Percentiles rank a stretch among this genome's conserved stretches.
Conservation (phyloP, 345 rosid genomes). For the Ceriops zippeliana region DNA sequence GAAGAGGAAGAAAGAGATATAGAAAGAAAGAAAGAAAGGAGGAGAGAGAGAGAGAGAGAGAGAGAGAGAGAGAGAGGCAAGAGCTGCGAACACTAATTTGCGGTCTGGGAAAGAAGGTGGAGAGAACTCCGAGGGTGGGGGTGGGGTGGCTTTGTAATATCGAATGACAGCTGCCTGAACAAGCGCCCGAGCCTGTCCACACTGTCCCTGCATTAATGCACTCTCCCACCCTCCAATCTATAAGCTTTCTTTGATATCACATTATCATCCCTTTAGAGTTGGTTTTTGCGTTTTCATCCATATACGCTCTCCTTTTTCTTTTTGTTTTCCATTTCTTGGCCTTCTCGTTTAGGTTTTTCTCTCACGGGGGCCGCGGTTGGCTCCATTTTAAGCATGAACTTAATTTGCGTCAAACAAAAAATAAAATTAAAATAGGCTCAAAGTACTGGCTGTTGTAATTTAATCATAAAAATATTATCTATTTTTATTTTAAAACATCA, state of each 20-base stretch:
- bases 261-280: neutral
- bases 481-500: too few species aligned
- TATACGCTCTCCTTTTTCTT: neutral
- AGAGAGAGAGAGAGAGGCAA: conserved; percentile 21
- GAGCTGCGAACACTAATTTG: conserved; percentile 56
- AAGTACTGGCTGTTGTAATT: too few species aligned
- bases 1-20: conserved; percentile 17
- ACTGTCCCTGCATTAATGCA: conserved; percentile 53
- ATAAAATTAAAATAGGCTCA: too few species aligned
- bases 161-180: conserved; percentile 46
- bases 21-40: too few species aligned
- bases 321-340: too few species aligned
- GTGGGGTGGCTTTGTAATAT: conserved; percentile 34
- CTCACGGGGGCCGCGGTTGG: too few species aligned
- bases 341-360: too few species aligned
- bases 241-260: neutral
- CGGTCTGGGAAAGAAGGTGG: conserved; percentile 32
- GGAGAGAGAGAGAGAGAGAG: neutral
- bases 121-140: conserved; percentile 8
- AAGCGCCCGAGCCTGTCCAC: conserved; percentile 49
- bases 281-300: conserved; percentile 1
- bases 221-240: conserved; percentile 41
- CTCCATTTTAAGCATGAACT: too few species aligned
- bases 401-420: too few species aligned
- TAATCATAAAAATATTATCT: too few species aligned